Evolutionary conservation across 2,329 filamentous ascomycete species (phyloP).

Genomic region (Tympanopsis confertula): DNA sequence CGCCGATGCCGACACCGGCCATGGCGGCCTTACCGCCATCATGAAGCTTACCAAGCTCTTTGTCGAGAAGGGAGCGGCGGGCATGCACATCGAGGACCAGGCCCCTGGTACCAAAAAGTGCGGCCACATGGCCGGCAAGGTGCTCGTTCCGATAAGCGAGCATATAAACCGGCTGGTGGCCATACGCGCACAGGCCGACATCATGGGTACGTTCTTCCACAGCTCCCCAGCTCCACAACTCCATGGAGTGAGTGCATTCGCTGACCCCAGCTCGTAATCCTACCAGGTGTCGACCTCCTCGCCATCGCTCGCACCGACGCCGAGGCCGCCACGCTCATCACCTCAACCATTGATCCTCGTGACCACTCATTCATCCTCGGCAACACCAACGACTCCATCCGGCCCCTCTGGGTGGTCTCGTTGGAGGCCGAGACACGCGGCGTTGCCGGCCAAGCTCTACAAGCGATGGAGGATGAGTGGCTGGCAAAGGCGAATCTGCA

Average conservation of each 20-base stretch:
- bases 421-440: constrained; percentile 69
- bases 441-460: constrained; percentile 69
- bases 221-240: constrained; percentile 1
- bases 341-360: constrained; percentile 86
- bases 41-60: constrained; percentile 99
- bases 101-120: constrained; percentile 98
- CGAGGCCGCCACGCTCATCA: constrained; percentile 94
- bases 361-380: constrained; percentile 92
- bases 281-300: constrained; percentile 65
- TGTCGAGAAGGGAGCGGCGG: constrained; percentile 88
- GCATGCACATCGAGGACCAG: constrained; percentile 98
- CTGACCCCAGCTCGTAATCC: constrained; percentile 2
- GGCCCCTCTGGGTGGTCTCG: constrained; percentile 86
- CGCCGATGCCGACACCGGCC: constrained; percentile 92
- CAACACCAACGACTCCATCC: constrained; percentile 70
- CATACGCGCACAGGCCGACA: constrained; percentile 93
- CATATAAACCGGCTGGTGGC: constrained; percentile 97
- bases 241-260: not conserved
- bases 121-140: constrained; percentile 98
- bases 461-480: constrained; percentile 90
- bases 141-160: constrained; percentile 89
- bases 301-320: constrained; percentile 92
- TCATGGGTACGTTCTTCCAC: constrained; percentile 61
- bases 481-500: constrained; percentile 65
- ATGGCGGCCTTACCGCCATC: constrained; percentile 88